Conservation (phyloP, 2,329 filamentous ascomycete species). For the Neonectria punicea region DNA sequence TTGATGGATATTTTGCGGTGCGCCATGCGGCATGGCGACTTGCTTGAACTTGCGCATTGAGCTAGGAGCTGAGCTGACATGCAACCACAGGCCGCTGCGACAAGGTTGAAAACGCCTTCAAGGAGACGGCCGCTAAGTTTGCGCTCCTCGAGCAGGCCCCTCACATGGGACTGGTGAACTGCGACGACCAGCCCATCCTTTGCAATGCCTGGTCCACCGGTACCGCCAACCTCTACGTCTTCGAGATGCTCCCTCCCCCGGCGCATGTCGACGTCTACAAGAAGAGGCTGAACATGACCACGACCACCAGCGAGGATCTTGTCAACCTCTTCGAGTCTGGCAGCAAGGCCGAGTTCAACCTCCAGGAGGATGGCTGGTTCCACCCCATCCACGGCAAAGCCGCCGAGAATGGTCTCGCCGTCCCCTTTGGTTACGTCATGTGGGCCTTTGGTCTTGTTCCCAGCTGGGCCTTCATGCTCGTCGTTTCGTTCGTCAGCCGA, state of each 20-base stretch:
- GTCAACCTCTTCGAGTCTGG: slow-evolving; percentile 66
- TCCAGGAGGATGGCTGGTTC: slow-evolving; percentile 70
- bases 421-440: slow-evolving; percentile 74
- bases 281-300: slow-evolving; percentile 76
- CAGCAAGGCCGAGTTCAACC: slow-evolving; percentile 58
- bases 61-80: slow-evolving; percentile 31
- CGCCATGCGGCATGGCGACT: slow-evolving; percentile 9
- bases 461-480: slow-evolving; percentile 82
- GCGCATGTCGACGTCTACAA: slow-evolving; percentile 72
- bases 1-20: slow-evolving; percentile 6
- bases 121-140: slow-evolving; percentile 73
- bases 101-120: slow-evolving; percentile 71
- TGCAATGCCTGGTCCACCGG: slow-evolving; percentile 79
- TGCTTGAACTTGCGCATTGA: slow-evolving; percentile 8
- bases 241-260: slow-evolving; percentile 73
- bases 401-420: slow-evolving; percentile 68
- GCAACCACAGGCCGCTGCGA: slow-evolving; percentile 68
- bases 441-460: slow-evolving; percentile 74
- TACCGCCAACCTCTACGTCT: slow-evolving; percentile 73
- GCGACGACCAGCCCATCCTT: slow-evolving; percentile 77
- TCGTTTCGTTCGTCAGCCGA: slow-evolving; percentile 77
- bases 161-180: slow-evolving; percentile 76
- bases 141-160: slow-evolving; percentile 70
- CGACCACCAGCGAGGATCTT: slow-evolving; percentile 72
- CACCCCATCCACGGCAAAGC: slow-evolving; percentile 79